Evolutionary conservation across 108 stramenopile species (phyloP), one percentile per base, ranked within the genome.

Genomic region (Phaeodactylum tricornutum): DNA sequence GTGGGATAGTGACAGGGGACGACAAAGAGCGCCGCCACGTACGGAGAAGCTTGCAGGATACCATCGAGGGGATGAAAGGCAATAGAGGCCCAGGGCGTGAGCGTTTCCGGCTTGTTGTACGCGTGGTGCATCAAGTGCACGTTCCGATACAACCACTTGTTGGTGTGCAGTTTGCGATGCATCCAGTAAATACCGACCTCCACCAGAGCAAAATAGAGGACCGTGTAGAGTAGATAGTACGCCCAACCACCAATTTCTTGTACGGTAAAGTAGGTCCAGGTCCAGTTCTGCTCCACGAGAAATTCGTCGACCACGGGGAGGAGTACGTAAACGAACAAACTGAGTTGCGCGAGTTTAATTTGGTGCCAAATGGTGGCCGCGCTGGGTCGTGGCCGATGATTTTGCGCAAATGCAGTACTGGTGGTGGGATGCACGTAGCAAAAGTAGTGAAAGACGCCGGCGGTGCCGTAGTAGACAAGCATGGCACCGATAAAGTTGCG

Each of bases 51-150:
- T 56, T 90, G 81, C 23, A 79, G 51, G 15, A 85, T 81, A 2
- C 91, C 91, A 57, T 92, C 91, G 11, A 92, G 29, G 4, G 91
- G 91, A 57, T 92, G 77, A 67, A 92, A 92, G 22, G 91, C 91
- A 57, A 92, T 78, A n/a, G 64, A 68, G 23, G 79, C 79, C 91
- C 91, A 92, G 0, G 91, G 91, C 9, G 91, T 81, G 12, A 92
- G 67, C 11, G 85, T 92, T 38, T 75, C 70, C 17, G 91, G 61
- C 43, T 64, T 75, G 57, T 87, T 87, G 79, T 87, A 92, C 41
- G 76, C 58, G 62, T 85, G 84, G 56, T 82, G 81, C 33, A 60
- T 53, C 47, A 78, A 55, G 70, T 92, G 91, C 30, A 92, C 49
- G 52, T 92, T 60, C 47, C 82, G 86, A 72, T 92, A 92, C 32